Evolutionary conservation across 495 filamentous ascomycete genomes (phyloP), one percentile per base, ranked within the genome.

Genomic region (Trichoderma asperelloides): DNA sequence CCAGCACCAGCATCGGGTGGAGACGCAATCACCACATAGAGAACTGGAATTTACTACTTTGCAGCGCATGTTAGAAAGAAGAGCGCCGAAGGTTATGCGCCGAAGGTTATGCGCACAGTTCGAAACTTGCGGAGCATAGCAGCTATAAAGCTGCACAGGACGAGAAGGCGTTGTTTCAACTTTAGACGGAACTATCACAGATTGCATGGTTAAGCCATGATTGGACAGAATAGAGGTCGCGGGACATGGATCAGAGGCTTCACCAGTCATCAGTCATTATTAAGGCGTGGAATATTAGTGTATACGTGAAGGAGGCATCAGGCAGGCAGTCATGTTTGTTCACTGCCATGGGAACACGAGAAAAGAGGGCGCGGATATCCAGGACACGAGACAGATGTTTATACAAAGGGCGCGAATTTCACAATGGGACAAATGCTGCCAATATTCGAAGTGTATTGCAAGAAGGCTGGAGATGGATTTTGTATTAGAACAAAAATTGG

Each of bases 1-100:
- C 67, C 68, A 25, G 70, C 55, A 40, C 6, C 64, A 55, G 64
- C 55, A 18, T 66, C 67, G 21, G 67, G 67, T 27, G 60, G 66
- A 40, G 57, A 60, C 8, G 40, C 72, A 1, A 39, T 55, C 18
- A 64, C 55, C 63, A 49, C 67, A 63, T 71, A 60, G 49, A 28
- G 2, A 23, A 49, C n/a, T 3, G 45, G 15, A 13, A 2, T 16
- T 12, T 16, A 43, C 9, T 8, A 13, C 41, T 16, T 43, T 43
- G 41, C 41, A 43, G 41, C 2, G 15, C 11, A 16, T 43, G 2
- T 8, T 43, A 43, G 30, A 33, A 43, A 8, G 15, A 16, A 43
- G 41, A 16, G 41, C 3, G 9, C 15, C 9, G 41, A 12, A 13
- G 41, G 41, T 13, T 13, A 13, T 13, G 9, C 41, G 3, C 9